Percentiles rank a stretch among this genome's conserved stretches.
Evolutionary conservation across 2,329 filamentous ascomycete species (phyloP).

Genomic region (Penicillium griseofulvum): DNA sequence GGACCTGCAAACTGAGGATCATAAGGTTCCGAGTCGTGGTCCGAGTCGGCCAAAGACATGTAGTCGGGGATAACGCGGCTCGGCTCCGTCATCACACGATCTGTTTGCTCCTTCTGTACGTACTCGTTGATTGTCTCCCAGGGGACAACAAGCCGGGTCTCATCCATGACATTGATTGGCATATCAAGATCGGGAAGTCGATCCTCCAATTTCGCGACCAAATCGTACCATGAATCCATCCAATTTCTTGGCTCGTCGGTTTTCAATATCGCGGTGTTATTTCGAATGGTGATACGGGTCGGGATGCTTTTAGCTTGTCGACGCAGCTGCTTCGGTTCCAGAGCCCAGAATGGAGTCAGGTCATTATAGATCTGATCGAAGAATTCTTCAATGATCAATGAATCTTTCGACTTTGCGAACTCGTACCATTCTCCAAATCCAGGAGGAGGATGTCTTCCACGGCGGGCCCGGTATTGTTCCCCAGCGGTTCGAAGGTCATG

Average conservation of each 20-base stretch:
- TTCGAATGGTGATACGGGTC: slow-evolving; percentile 41
- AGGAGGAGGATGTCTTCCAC: slow-evolving; percentile 52
- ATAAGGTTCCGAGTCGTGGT: slow-evolving; percentile 13
- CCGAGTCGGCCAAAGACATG: slow-evolving; percentile 4
- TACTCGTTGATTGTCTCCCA: slow-evolving; percentile 47
- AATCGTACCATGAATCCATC: slow-evolving; percentile 43
- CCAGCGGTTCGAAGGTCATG: slow-evolving; percentile 39
- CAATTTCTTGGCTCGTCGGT: slow-evolving; percentile 33
- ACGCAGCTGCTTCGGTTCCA: slow-evolving; percentile 43
- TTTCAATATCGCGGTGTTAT: slow-evolving; percentile 36
- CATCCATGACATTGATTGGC: slow-evolving; percentile 51
- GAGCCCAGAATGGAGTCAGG: slow-evolving; percentile 50
- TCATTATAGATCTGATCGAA: slow-evolving; percentile 54
- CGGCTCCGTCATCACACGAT: slow-evolving; percentile 9
- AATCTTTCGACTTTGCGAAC: slow-evolving; percentile 43
- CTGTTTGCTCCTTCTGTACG: slow-evolving; percentile 31
- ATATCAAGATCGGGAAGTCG: slow-evolving; percentile 49
- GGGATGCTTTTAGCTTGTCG: slow-evolving; percentile 40
- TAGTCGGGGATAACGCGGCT: slow-evolving; percentile 7
- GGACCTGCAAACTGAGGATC: slow-evolving; percentile 9
- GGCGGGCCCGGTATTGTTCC: slow-evolving; percentile 42
- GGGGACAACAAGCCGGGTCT: slow-evolving; percentile 47
- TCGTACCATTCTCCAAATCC: slow-evolving; percentile 50
- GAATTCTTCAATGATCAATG: slow-evolving; percentile 50
- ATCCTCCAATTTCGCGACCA: slow-evolving; percentile 38